phyloP scores from a whole-genome alignment of 768 basidiomycete genomes.

The Sistotremastrum niveocremeum region DNA sequence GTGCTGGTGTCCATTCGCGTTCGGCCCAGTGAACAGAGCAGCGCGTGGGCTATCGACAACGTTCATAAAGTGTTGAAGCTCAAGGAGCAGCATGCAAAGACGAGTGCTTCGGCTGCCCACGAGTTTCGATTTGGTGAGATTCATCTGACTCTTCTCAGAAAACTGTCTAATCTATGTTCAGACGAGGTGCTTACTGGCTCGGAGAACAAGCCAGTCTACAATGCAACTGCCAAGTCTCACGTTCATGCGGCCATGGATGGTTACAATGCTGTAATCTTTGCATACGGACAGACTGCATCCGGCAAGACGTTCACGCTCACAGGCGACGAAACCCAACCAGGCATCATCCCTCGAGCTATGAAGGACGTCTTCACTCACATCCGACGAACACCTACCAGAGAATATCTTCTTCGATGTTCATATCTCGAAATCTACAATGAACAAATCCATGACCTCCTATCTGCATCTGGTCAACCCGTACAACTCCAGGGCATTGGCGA shows the following conservation, averaged over 20 bases:
- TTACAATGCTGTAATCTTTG: constrained; percentile 92
- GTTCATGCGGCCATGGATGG: constrained; percentile 93
- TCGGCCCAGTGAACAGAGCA: constrained; percentile 37
- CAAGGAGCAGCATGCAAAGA: constrained; percentile 40
- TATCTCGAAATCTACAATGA: constrained; percentile 99
- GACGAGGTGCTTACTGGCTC: constrained; percentile 69
- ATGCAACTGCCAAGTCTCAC: constrained; percentile 60
- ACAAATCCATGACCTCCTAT: constrained; percentile 72
- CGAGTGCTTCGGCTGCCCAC: constrained; percentile 19
- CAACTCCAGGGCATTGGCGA: constrained; percentile 58
- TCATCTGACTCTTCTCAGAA: constrained; percentile 6
- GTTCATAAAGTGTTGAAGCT: constrained; percentile 45
- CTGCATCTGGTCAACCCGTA: constrained; percentile 41
- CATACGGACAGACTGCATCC: constrained; percentile 80
- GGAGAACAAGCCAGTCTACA: constrained; percentile 69
- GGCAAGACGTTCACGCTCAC: constrained; percentile 64
- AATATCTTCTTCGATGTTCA: constrained; percentile 90
- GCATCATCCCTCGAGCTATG: constrained; percentile 89
- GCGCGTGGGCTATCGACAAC: constrained; percentile 41
- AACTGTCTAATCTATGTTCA: constrained; percentile 45
- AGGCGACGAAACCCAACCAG: constrained; percentile 75
- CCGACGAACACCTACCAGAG: constrained; percentile 58
- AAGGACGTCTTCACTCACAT: constrained; percentile 84
- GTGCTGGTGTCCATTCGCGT: constrained; percentile 76
- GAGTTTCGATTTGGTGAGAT: constrained; percentile 10